Evolutionary conservation across 768 basidiomycete genomes (phyloP).

Genomic region (Mycena olivaceomarginata): DNA sequence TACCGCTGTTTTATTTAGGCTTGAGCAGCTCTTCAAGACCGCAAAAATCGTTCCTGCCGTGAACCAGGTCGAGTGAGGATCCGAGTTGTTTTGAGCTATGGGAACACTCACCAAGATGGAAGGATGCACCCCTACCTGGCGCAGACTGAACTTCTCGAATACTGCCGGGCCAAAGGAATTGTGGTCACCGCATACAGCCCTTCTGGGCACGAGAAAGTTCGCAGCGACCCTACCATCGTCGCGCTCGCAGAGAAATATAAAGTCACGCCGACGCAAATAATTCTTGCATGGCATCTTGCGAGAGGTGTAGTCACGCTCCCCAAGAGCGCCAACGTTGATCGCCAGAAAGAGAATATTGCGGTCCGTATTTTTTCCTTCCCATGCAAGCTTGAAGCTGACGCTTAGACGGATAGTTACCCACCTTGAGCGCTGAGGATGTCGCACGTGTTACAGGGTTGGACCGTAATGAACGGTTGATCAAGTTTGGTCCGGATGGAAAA

Average conservation of each 20-base stretch:
- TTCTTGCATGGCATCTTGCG: slow-evolving; percentile 71
- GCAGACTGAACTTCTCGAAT: slow-evolving; percentile 56
- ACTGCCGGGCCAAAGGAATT: no score
- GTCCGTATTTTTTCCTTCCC: no score
- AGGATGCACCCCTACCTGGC: slow-evolving; percentile 73
- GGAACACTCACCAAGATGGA: not conserved
- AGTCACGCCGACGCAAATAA: slow-evolving; percentile 65
- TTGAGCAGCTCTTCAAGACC: no score
- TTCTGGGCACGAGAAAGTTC: no score
- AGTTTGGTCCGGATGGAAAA: slow-evolving; percentile 4
- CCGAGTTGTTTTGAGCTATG: not conserved
- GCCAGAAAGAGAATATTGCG: slow-evolving; percentile 57
- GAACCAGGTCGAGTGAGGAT: slow-evolving; percentile 67
- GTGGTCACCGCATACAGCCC: no score
- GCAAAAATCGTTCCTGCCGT: slow-evolving; percentile 63
- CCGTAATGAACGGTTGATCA: slow-evolving; percentile 14
- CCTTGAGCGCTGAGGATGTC: no score
- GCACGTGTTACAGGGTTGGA: slow-evolving; percentile 21
- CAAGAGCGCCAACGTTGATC: slow-evolving; percentile 65
- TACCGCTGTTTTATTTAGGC: no score
- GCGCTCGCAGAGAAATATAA: no score
- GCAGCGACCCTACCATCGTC: no score
- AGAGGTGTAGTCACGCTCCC: slow-evolving; percentile 66
- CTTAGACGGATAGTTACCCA: no score
- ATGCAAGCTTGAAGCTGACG: no score